phyloP scores from a whole-genome alignment of 2,329 filamentous ascomycete genomes.

The Diplodia seriata region DNA sequence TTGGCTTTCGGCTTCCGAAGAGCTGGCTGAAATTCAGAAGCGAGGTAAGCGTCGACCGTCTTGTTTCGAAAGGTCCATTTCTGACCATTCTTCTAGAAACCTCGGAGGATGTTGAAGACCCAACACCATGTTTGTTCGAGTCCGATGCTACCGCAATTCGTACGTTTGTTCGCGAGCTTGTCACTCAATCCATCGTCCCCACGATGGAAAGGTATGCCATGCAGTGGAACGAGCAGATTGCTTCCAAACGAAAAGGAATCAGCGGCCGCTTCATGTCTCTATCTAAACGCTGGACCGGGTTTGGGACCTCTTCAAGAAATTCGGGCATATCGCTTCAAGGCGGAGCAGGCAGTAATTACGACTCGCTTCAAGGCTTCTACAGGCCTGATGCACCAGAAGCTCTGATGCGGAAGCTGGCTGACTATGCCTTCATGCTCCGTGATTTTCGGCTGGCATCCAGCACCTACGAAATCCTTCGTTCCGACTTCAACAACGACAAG shows the following conservation, averaged over 20 bases:
- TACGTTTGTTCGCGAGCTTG: constrained; percentile 91
- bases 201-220: constrained; percentile 94
- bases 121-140: constrained; percentile 83
- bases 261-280: constrained; percentile 94
- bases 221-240: constrained; percentile 96
- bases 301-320: constrained; percentile 71
- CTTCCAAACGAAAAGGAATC: constrained; percentile 85
- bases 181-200: constrained; percentile 91
- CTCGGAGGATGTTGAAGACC: constrained; percentile 73
- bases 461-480: constrained; percentile 87
- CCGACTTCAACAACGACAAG: constrained; percentile 93
- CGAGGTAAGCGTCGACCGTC: constrained; percentile 55
- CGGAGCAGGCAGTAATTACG: constrained; percentile 72
- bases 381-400: constrained; percentile 84
- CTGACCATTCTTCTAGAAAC: constrained; percentile 54
- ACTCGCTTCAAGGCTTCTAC: constrained; percentile 79
- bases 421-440: constrained; percentile 95
- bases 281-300: constrained; percentile 86
- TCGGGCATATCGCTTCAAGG: constrained; percentile 57
- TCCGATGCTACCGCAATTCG: constrained; percentile 88
- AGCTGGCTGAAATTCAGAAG: constrained; percentile 74
- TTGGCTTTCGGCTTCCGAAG: constrained; percentile 89
- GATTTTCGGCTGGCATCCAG: constrained; percentile 94
- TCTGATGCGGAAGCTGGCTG: constrained; percentile 88
- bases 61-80: not conserved